Evolutionary conservation across 2,329 filamentous ascomycete species (phyloP).

Genomic region (Leptographium wingfieldii): DNA sequence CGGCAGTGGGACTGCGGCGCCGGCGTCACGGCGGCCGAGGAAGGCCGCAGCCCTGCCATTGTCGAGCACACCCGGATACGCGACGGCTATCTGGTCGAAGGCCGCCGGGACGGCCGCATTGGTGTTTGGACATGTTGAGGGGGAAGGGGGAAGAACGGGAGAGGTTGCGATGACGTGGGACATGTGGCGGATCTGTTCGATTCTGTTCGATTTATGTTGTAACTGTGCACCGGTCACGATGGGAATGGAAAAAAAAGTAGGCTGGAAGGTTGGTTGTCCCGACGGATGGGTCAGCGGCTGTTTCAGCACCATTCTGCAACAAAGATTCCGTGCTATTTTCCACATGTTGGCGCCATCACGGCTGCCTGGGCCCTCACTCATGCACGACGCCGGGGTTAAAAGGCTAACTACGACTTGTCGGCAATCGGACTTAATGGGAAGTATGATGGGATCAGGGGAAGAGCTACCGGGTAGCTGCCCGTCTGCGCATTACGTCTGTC

Average conservation of each 20-base stretch:
- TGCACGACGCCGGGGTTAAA: background rate
- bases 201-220: background rate
- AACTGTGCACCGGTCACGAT: background rate
- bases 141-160: background rate
- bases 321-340: background rate
- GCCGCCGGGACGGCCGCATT: constrained; percentile 73
- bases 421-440: background rate
- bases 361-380: background rate
- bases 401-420: background rate
- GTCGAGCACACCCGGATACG: constrained; percentile 83
- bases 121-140: constrained; percentile 73
- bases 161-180: background rate
- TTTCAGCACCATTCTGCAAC: too few species aligned
- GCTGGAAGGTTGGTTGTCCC: too few species aligned
- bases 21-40: constrained; percentile 57
- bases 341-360: background rate
- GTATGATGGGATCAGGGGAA: background rate
- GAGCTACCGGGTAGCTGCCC: background rate
- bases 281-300: too few species aligned
- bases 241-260: too few species aligned
- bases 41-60: constrained; percentile 49
- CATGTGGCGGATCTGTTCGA: too few species aligned
- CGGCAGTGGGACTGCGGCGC: constrained; percentile 94
- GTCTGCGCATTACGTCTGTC: background rate
- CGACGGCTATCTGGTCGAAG: constrained; percentile 89